phyloP scores from a whole-genome alignment of 495 filamentous ascomycete species.

The Podospora sp. region DNA sequence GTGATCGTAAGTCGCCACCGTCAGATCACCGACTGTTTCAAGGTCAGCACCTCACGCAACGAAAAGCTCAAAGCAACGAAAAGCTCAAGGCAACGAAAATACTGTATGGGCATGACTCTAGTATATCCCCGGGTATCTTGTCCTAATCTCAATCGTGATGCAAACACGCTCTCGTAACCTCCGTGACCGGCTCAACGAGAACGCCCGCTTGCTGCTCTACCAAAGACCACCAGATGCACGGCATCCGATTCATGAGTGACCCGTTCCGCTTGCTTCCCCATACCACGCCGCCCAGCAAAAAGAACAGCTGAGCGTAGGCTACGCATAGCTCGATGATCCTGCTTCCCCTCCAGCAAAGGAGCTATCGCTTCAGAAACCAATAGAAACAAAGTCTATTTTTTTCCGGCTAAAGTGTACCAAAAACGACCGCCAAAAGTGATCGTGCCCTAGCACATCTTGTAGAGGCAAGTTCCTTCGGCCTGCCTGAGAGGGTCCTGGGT shows the following conservation, averaged over 20 bases:
- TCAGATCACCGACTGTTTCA: not conserved
- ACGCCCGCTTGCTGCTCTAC: not conserved
- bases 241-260: not conserved
- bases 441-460: constrained; percentile 76
- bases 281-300: not conserved
- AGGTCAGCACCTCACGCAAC: no score
- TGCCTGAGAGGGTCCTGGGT: constrained; percentile 68
- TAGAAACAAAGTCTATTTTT: not conserved
- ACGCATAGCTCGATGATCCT: not conserved
- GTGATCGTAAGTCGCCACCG: not conserved
- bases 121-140: constrained; percentile 6
- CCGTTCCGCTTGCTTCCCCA: not conserved
- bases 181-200: not conserved
- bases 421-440: not conserved
- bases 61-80: not conserved
- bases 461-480: constrained; percentile 72
- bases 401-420: not conserved
- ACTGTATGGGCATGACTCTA: not conserved
- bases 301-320: not conserved
- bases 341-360: not conserved
- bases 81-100: not conserved
- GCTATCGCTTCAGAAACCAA: not conserved
- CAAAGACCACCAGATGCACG: not conserved
- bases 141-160: constrained; percentile 4
- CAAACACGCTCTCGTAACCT: not conserved